Conservation (phyloP, 345 rosid species). For the Acer saccharum region DNA sequence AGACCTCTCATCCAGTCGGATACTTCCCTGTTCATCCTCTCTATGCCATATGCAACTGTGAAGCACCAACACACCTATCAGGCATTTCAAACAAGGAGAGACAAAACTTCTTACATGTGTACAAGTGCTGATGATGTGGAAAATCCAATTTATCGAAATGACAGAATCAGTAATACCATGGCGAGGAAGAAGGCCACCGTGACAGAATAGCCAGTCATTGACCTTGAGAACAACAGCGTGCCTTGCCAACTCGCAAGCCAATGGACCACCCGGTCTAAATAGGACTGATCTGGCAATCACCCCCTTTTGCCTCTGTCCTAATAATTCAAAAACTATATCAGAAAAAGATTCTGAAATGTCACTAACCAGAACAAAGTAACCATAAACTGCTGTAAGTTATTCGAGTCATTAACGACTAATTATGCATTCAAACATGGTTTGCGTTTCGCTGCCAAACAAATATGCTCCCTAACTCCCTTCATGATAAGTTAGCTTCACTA, state of each 20-base stretch:
- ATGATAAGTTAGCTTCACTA: neutral
- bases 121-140: neutral
- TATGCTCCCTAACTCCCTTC: neutral
- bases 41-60: constrained; percentile 81
- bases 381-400: neutral
- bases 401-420: neutral
- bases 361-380: neutral
- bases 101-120: constrained; percentile 6
- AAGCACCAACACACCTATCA: constrained; percentile 38
- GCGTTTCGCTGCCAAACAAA: neutral
- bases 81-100: constrained; percentile 21
- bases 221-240: constrained; percentile 72
- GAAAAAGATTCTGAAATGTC: constrained; percentile 2
- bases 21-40: constrained; percentile 82
- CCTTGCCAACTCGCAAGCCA: constrained; percentile 75
- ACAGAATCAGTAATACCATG: constrained; percentile 54
- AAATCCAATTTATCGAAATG: constrained; percentile 15
- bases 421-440: neutral
- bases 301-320: constrained; percentile 99
- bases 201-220: constrained; percentile 96
- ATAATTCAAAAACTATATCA: constrained; percentile 37
- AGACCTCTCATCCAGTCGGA: constrained; percentile 87
- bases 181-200: constrained; percentile 94
- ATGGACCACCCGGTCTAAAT: constrained; percentile 80
- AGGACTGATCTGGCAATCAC: constrained; percentile 80